A percentile compares a stretch with the other conserved stretches of the same genome.
phyloP scores from a whole-genome alignment of 495 filamentous ascomycete species.

The Cenococcum geophilum region DNA sequence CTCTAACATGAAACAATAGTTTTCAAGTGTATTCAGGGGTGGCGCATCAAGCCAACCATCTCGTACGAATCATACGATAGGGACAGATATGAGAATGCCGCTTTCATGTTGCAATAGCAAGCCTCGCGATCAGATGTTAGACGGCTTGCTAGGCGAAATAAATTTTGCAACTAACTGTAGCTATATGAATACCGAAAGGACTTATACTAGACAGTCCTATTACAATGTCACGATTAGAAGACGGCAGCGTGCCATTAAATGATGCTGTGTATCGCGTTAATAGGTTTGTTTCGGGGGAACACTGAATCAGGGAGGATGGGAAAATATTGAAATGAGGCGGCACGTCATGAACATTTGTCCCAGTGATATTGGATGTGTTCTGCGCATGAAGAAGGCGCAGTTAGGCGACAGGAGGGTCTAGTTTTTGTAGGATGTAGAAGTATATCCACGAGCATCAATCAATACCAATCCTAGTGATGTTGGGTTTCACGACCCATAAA shows the following conservation, averaged over 20 bases:
- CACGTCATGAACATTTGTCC: no score
- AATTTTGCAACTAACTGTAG: background rate
- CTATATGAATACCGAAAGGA: background rate
- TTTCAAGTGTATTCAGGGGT: background rate
- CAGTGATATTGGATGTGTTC: no score
- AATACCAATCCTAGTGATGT: no score
- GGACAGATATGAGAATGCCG: background rate
- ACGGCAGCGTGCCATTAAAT: background rate
- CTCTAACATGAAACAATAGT: background rate
- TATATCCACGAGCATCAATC: no score
- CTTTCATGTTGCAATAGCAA: background rate
- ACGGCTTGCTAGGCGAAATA: background rate
- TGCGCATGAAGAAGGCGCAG: no score
- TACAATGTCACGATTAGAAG: background rate
- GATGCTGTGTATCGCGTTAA: background rate
- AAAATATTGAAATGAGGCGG: background rate
- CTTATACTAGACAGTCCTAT: background rate
- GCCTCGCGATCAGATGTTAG: background rate
- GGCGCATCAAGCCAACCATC: background rate
- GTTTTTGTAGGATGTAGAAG: no score
- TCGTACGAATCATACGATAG: background rate
- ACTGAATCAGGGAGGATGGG: background rate
- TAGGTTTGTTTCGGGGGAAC: background rate
- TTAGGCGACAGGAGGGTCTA: no score
- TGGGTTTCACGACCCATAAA: no score